These are phyloP conservation scores for Cercospora beticola DNA, from an alignment of 2,329 filamentous ascomycete species.

Conservation along the genomic window DNA sequence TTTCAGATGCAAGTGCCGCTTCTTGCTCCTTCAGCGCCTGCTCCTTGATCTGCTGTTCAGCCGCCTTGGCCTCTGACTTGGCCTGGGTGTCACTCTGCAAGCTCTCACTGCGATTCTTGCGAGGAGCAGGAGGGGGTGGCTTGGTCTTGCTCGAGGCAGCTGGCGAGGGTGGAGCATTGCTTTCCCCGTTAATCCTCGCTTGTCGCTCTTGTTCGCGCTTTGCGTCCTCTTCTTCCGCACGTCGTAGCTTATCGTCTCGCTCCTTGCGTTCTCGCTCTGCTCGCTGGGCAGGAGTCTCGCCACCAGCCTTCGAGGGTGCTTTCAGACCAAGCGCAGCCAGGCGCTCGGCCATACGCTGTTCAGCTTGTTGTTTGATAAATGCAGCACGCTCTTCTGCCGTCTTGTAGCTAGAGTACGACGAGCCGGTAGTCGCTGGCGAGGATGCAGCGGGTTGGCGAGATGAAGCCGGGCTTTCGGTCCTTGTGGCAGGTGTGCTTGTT, in stretches of 20 bases:
- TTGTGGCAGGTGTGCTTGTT: slow-evolving; percentile 29
- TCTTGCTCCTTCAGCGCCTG: slow-evolving; percentile 66
- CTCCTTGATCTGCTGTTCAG: slow-evolving; percentile 56
- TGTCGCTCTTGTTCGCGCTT: slow-evolving; percentile 85
- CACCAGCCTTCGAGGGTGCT: slow-evolving; percentile 67
- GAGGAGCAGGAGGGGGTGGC: slow-evolving; percentile 65
- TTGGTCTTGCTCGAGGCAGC: slow-evolving; percentile 43
- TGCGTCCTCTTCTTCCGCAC: slow-evolving; percentile 92
- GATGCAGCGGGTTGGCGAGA: slow-evolving; percentile 33
- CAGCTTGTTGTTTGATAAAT: slow-evolving; percentile 95
- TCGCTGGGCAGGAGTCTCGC: slow-evolving; percentile 79
- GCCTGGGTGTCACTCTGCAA: slow-evolving; percentile 57
- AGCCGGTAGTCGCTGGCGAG: slow-evolving; percentile 52
- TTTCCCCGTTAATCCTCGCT: slow-evolving; percentile 76
- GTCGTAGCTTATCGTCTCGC: slow-evolving; percentile 78
- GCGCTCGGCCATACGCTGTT: slow-evolving; percentile 94
- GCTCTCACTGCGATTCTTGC: slow-evolving; percentile 64
- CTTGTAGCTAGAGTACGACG: slow-evolving; percentile 78
- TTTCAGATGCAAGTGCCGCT: slow-evolving; percentile 71
- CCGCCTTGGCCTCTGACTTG: slow-evolving; percentile 59
- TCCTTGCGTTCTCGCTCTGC: slow-evolving; percentile 86
- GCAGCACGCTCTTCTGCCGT: slow-evolving; percentile 92
- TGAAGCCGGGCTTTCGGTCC: slow-evolving; percentile 36
- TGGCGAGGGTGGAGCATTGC: slow-evolving; percentile 59
- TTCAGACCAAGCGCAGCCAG: slow-evolving; percentile 91